Evolutionary conservation across 1,284 basidiomycete genomes (phyloP).

Genomic region (Gomphus bonarii): DNA sequence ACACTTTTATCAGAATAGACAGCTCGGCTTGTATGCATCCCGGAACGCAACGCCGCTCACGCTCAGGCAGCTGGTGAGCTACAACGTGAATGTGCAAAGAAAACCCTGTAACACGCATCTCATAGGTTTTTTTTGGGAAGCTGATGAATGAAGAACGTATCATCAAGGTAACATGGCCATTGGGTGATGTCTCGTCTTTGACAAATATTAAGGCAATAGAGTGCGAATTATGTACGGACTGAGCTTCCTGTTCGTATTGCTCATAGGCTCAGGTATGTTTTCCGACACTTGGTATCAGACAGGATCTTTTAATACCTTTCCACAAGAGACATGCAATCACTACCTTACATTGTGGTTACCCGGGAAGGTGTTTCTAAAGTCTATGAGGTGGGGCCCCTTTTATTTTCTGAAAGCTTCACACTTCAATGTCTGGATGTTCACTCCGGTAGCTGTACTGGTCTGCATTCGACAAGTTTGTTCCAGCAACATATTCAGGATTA

Average conservation of each 20-base stretch:
- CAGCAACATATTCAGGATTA: background rate
- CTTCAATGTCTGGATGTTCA: background rate
- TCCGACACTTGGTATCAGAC: background rate
- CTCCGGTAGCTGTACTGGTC: slow-evolving; percentile 60
- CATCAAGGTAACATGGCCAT: slow-evolving; percentile 42
- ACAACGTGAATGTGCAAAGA: background rate
- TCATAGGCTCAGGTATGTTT: background rate
- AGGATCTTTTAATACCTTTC: background rate
- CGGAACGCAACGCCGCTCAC: slow-evolving; percentile 67
- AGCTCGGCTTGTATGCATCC: slow-evolving; percentile 73
- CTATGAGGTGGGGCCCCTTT: slow-evolving; percentile 67
- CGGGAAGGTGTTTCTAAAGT: slow-evolving; percentile 79
- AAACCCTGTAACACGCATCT: slow-evolving; percentile 22
- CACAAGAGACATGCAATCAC: slow-evolving; percentile 68
- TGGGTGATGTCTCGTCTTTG: background rate
- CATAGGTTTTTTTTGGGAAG: slow-evolving; percentile 61
- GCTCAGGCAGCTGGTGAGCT: slow-evolving; percentile 67
- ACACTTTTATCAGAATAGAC: slow-evolving; percentile 81
- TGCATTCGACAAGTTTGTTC: slow-evolving; percentile 65
- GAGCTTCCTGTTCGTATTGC: slow-evolving; percentile 52
- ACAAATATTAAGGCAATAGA: slow-evolving; percentile 32
- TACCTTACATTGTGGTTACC: slow-evolving; percentile 84
- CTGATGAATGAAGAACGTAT: slow-evolving; percentile 66
- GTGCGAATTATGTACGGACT: slow-evolving; percentile 82
- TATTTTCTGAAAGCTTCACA: background rate